phyloP scores from a whole-genome alignment of 2,329 filamentous ascomycete species.

The Diaporthe vaccinii region DNA sequence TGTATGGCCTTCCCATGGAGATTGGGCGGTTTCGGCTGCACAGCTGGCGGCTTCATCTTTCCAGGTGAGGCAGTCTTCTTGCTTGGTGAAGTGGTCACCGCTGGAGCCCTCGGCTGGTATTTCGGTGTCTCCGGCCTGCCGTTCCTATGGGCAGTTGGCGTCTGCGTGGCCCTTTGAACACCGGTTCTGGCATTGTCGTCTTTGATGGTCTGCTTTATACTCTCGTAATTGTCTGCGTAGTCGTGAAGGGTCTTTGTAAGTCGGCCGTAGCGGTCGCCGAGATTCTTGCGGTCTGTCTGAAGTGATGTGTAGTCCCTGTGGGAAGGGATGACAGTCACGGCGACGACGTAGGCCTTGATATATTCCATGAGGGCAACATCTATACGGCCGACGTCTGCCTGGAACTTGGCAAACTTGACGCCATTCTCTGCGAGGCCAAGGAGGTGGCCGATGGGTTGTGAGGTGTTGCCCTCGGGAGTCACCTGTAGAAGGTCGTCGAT shows the following conservation, averaged over 20 bases:
- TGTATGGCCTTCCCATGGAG: conserved; percentile 72
- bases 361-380: conserved; percentile 88
- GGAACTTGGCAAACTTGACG: conserved; percentile 72
- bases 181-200: conserved; percentile 75
- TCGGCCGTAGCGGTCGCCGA: conserved; percentile 61
- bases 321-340: conserved; percentile 80
- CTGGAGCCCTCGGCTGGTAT: neutral
- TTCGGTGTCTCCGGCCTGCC: conserved; percentile 20
- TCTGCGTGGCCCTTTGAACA: conserved; percentile 59
- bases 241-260: conserved; percentile 65
- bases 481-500: conserved; percentile 66
- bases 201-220: conserved; percentile 71
- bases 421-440: conserved; percentile 66
- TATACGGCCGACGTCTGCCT: conserved; percentile 73
- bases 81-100: neutral
- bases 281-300: conserved; percentile 65
- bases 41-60: conserved; percentile 61
- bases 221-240: conserved; percentile 65
- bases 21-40: conserved; percentile 77
- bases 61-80: conserved; percentile 26
- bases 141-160: conserved; percentile 10
- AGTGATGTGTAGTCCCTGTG: conserved; percentile 81
- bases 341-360: conserved; percentile 81
- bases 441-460: conserved; percentile 66
- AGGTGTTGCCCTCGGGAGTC: conserved; percentile 60